Percentiles rank a stretch among this genome's conserved stretches.
Conservation (phyloP, 2,329 filamentous ascomycete species). For the Lasiodiplodia sp. region DNA sequence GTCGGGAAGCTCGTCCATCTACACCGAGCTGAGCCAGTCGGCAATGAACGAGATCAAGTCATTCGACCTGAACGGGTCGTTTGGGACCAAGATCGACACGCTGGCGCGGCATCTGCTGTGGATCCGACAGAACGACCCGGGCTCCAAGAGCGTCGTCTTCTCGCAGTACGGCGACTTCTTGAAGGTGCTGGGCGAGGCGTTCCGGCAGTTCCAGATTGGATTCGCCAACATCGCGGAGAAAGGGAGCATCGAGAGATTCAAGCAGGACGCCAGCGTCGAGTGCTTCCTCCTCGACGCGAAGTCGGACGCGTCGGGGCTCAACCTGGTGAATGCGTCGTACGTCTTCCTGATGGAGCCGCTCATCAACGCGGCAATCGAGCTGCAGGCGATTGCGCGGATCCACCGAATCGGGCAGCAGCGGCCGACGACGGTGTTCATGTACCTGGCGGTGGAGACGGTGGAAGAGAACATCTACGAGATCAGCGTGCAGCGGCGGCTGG, state of each 20-base stretch:
- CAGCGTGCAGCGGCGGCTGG: slow-evolving; percentile 78
- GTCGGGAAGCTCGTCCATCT: slow-evolving; percentile 62
- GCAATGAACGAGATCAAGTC: slow-evolving; percentile 82
- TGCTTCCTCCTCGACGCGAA: slow-evolving; percentile 90
- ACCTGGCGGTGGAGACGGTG: slow-evolving; percentile 87
- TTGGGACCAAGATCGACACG: slow-evolving; percentile 89
- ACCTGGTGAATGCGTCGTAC: slow-evolving; percentile 90
- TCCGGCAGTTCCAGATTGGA: slow-evolving; percentile 75
- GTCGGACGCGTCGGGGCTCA: slow-evolving; percentile 86
- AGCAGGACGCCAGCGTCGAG: slow-evolving; percentile 74
- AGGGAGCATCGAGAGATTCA: slow-evolving; percentile 78
- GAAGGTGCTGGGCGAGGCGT: slow-evolving; percentile 72
- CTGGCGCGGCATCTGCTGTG: slow-evolving; percentile 76
- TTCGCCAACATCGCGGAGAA: slow-evolving; percentile 73
- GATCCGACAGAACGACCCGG: slow-evolving; percentile 83
- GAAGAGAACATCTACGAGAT: slow-evolving; percentile 92
- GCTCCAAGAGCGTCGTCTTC: slow-evolving; percentile 92
- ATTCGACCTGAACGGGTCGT: slow-evolving; percentile 76
- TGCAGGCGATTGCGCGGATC: slow-evolving; percentile 93
- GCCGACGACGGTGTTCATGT: slow-evolving; percentile 93
- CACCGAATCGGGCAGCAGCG: slow-evolving; percentile 91
- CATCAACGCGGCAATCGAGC: slow-evolving; percentile 89
- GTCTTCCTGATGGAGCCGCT: slow-evolving; percentile 95
- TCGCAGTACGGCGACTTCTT: slow-evolving; percentile 89
- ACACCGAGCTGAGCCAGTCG: slow-evolving; percentile 74